Evolutionary conservation across 495 filamentous ascomycete genomes (phyloP), one percentile per base, ranked within the genome.

Genomic region (Podospora tetraspora): DNA sequence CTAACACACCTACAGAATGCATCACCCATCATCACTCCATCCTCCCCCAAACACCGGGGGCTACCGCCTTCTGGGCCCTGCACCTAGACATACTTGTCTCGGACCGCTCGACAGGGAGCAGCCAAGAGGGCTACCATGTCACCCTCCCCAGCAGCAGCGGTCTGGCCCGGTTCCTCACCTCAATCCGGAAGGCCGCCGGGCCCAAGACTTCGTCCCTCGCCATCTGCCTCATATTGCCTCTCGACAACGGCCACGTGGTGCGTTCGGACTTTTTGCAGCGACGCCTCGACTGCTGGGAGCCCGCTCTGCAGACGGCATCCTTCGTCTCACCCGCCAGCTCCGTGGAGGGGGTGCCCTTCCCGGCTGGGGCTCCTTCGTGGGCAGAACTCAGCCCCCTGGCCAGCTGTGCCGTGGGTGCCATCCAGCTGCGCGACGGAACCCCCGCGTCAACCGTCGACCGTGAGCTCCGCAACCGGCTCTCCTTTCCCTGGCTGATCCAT

Each of bases 381-480:
- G n/a, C 9, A 3, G 61, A 19, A 1, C 27, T 62, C 61, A 32
- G 24, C 27, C 13, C n/a, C 13, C 10, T 62, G 1, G 61, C 19
- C 29, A 9, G 1, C 29, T 8, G 8, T 16, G 61, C 29, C 8
- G 27, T 62, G 32, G 29, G 61, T 5, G 61, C 16, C 25, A 32
- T 62, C 12, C 61, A 32, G 4, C 27, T 62, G 8, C 29, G 13
- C 29, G 19, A 62, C 22, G 61, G 61, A 16, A 32, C 27, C n/a
- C 10, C 27, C 10, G 61, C 25, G 9, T 29, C 25, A n/a, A 30
- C 24, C 13, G 3, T 74, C 29, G 64, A 70, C 25, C 43, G 16
- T 5, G 70, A 74, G 60, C 59, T 73, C 21, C 27, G 61, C 58
- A 62, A 70, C 68, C 70, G 73, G 25, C 66, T 76, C 56, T 76